Evolutionary conservation across 2,329 filamentous ascomycete species (phyloP).

Genomic region (Verticillium longisporum): DNA sequence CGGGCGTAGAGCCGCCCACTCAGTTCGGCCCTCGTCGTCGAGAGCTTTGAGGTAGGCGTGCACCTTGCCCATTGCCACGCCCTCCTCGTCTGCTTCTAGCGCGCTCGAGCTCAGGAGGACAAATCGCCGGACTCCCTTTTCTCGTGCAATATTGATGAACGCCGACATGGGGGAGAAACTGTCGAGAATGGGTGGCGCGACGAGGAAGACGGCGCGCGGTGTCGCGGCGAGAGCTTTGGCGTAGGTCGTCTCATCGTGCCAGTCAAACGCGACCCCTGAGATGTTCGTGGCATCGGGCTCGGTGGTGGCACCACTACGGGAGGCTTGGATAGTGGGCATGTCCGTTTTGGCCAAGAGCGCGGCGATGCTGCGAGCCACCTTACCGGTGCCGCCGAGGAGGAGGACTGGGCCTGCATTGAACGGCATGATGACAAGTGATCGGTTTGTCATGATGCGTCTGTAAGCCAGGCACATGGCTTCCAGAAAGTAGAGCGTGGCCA

Average conservation of each 20-base stretch:
- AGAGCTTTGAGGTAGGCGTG: conserved; percentile 30
- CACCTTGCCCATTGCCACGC: conserved; percentile 25
- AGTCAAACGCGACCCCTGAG: conserved; percentile 33
- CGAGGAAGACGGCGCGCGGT: conserved; percentile 27
- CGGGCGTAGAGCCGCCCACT: conserved; percentile 35
- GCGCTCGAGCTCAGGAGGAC: conserved; percentile 34
- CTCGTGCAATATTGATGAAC: conserved; percentile 33
- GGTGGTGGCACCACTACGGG: conserved; percentile 19
- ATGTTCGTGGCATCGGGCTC: conserved; percentile 11
- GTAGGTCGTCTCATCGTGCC: conserved; percentile 34
- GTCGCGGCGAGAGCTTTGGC: conserved; percentile 19
- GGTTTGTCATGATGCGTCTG: no score
- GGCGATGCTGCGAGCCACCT: conserved; percentile 31
- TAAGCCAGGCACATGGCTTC: no score
- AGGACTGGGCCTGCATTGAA: conserved; percentile 19
- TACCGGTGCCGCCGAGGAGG: conserved; percentile 37
- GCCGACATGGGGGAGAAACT: conserved; percentile 23
- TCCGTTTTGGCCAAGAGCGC: conserved; percentile 21
- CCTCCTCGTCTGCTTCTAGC: conserved; percentile 22
- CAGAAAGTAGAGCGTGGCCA: no score
- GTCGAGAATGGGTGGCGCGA: conserved; percentile 26
- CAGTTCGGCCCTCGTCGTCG: conserved; percentile 23
- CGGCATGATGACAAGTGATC: not conserved
- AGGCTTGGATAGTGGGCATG: conserved; percentile 27
- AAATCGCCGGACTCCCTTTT: conserved; percentile 31